phyloP scores from a whole-genome alignment of 768 basidiomycete genomes.

The Lentinula edodes region DNA sequence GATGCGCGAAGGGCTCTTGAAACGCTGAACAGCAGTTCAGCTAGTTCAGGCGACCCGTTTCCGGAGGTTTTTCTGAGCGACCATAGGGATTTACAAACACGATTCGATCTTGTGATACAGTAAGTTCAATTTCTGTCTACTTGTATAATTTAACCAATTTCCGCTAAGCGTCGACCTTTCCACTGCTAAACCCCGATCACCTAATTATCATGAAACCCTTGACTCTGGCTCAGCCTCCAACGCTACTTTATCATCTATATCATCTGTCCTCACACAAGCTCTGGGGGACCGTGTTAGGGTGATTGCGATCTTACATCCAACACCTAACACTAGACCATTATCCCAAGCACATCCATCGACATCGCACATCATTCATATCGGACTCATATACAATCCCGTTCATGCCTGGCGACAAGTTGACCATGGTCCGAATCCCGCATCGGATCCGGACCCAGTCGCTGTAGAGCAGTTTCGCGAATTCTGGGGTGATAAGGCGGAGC shows the following conservation, averaged over 20 bases:
- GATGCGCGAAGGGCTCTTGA: constrained; percentile 76
- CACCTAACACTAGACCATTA: constrained; percentile 37
- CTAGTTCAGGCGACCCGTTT: constrained; percentile 54
- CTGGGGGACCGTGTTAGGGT: constrained; percentile 70
- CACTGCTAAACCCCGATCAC: constrained; percentile 35
- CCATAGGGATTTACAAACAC: constrained; percentile 51
- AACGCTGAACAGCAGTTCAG: constrained; percentile 41
- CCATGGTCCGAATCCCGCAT: constrained; percentile 73
- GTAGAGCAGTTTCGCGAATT: constrained; percentile 67
- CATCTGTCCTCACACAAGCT: constrained; percentile 50
- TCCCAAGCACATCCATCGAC: constrained; percentile 52
- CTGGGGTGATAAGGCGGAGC: constrained; percentile 91
- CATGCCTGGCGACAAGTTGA: constrained; percentile 85
- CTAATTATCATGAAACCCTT: constrained; percentile 38
- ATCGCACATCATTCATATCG: constrained; percentile 54
- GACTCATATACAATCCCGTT: constrained; percentile 66
- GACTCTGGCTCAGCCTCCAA: constrained; percentile 59
- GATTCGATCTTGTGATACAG: constrained; percentile 75
- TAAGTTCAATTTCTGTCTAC: constrained; percentile 21
- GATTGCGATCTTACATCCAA: constrained; percentile 53
- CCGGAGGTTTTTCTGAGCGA: constrained; percentile 69
- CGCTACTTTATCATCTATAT: constrained; percentile 50
- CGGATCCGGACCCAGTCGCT: constrained; percentile 45
- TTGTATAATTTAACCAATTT: background rate
- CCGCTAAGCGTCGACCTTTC: constrained; percentile 49